Evolutionary conservation across 805 yeast species (phyloP).

Genomic region (Cyberlindnera suaveolens): DNA sequence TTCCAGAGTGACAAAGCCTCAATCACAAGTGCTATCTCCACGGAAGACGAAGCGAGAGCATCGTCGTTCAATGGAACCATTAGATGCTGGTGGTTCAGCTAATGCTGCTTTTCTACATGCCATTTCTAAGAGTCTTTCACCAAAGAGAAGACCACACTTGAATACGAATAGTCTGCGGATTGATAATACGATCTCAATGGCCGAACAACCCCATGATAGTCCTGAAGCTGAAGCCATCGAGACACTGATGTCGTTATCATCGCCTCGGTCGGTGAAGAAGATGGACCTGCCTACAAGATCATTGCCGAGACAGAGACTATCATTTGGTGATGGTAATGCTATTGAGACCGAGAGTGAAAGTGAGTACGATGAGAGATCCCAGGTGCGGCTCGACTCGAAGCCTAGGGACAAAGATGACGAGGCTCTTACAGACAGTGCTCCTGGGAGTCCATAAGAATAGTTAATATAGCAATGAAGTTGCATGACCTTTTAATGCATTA

Average conservation of each 20-base stretch:
- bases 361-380: not conserved
- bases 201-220: conserved; percentile 9
- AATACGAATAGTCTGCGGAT: not conserved
- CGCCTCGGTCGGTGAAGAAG: conserved; percentile 11
- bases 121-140: conserved; percentile 27
- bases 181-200: conserved; percentile 3
- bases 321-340: conserved; percentile 18
- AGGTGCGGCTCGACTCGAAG: not conserved
- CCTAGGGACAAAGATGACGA: conserved; percentile 14
- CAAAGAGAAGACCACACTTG: conserved; percentile 17
- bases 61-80: conserved; percentile 16
- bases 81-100: conserved; percentile 29
- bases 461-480: too few species aligned
- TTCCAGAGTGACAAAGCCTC: conserved; percentile 10
- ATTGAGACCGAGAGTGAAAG: conserved; percentile 16
- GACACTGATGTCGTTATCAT: conserved; percentile 34
- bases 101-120: conserved; percentile 34
- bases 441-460: not conserved
- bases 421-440: conserved; percentile 1
- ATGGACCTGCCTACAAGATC: conserved; percentile 1
- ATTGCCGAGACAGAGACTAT: conserved; percentile 17
- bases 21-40: conserved; percentile 2
- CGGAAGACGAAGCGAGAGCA: conserved; percentile 8
- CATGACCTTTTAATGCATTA: too few species aligned
- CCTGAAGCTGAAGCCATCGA: conserved; percentile 36